Conservation (phyloP, 1,284 basidiomycete species). For the Exsudoporus floridanus region DNA sequence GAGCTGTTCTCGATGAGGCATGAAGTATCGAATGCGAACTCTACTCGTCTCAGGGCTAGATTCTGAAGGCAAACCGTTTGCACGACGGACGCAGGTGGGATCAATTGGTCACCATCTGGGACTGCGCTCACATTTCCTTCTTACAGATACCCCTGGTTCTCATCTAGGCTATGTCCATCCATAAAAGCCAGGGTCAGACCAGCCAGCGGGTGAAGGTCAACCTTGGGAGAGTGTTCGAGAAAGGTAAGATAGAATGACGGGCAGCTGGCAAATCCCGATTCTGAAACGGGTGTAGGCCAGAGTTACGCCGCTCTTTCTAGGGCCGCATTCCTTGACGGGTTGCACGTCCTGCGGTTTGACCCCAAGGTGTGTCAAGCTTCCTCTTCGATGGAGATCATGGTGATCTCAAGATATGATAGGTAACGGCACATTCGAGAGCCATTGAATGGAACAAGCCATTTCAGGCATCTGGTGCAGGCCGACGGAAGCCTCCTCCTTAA, state of each 20-base stretch:
- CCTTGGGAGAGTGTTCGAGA: constrained; percentile 67
- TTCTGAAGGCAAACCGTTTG: constrained; percentile 65
- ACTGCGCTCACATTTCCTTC: not conserved
- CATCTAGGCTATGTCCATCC: constrained; percentile 78
- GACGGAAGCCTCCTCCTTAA: not conserved
- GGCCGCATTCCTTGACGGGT: constrained; percentile 74
- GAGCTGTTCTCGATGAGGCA: constrained; percentile 40
- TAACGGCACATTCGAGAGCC: constrained; percentile 54
- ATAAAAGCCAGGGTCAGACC: constrained; percentile 79
- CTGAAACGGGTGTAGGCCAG: constrained; percentile 46
- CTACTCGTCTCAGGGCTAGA: constrained; percentile 39
- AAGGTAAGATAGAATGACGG: constrained; percentile 42
- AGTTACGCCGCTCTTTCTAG: constrained; percentile 85
- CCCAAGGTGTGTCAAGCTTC: constrained; percentile 45
- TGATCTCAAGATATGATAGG: constrained; percentile 28
- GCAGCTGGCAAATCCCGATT: not conserved
- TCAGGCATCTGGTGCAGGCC: not conserved
- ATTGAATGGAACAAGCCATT: constrained; percentile 45
- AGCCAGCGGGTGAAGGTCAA: constrained; percentile 68
- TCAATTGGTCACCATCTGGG: not conserved
- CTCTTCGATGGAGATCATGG: not conserved
- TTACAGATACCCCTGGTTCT: constrained; percentile 60
- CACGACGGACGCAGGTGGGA: constrained; percentile 48
- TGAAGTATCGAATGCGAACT: constrained; percentile 39
- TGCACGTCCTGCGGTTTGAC: constrained; percentile 79